These are phyloP conservation scores for Cryptosporidium meleagridis DNA, from an alignment of 169 alveolate genomes.

Conservation along the genomic window DNA sequence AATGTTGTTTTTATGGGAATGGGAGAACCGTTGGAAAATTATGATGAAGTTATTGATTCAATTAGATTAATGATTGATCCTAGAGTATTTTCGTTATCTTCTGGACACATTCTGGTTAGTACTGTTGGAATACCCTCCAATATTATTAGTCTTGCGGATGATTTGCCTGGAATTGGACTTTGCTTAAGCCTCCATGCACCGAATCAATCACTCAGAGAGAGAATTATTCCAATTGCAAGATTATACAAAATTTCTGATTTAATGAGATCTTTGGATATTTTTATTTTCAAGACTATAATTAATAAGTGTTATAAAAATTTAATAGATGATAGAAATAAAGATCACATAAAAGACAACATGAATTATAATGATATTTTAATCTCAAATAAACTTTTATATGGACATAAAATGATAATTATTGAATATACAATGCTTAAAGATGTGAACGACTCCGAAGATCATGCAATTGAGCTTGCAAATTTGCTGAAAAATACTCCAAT, in stretches of 20 bases:
- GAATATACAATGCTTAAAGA: conserved; percentile 77
- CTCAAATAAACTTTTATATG: conserved; percentile 13
- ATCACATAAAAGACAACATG: background rate
- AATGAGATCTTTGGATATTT: conserved; percentile 69
- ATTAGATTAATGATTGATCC: conserved; percentile 45
- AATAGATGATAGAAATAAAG: conserved; percentile 40
- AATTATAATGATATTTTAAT: conserved; percentile 39
- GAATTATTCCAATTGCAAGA: conserved; percentile 75
- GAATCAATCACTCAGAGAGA: conserved; percentile 74
- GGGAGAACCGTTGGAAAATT: conserved; percentile 83
- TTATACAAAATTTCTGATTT: conserved; percentile 72
- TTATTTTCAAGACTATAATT: conserved; percentile 43
- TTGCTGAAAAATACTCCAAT: conserved; percentile 60
- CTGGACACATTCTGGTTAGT: conserved; percentile 70
- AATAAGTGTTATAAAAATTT: conserved; percentile 31
- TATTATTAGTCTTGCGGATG: conserved; percentile 76
- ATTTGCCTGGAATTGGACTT: conserved; percentile 77
- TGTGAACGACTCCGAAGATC: conserved; percentile 75
- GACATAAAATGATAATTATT: conserved; percentile 72
- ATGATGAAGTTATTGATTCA: conserved; percentile 76
- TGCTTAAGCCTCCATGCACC: conserved; percentile 80
- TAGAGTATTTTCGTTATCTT: conserved; percentile 50
- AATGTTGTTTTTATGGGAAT: conserved; percentile 82
- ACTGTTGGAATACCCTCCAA: conserved; percentile 79
- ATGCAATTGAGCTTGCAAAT: conserved; percentile 77